Evolutionary conservation across 140 eudicot genomes (phyloP), one percentile per base, ranked within the genome.

Genomic region (Ambrosia hybrid): DNA sequence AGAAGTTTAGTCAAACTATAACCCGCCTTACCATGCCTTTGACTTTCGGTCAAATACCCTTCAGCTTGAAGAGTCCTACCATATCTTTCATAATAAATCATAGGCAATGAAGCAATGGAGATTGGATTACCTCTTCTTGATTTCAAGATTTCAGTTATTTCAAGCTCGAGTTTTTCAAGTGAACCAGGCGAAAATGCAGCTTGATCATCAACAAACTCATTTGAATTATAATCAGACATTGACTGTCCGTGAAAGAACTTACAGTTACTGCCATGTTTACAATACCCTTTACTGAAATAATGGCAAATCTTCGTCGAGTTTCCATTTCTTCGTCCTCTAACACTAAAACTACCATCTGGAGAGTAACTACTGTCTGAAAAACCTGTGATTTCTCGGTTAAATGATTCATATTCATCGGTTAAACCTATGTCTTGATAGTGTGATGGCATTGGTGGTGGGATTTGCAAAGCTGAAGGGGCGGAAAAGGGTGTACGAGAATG

Each of bases 21-120:
- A 57, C 95, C 97, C 9, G 95, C 90, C 80, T 86, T 84, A 43
- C 95, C 95, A 41, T 91, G 88, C 41, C 90, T 71, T 77, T 88
- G 95, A 71, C 95, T 91, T 56, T 91, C 97, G 2, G 97, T 91
- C 63, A 85, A 72, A 70, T 91, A 91, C 70, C 96, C 96, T 80
- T 88, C 96, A 0, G 89, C 96, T 70, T 91, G 96, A 63, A 91
- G 83, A 17, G 73, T 78, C 72, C 71, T 91, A 11, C 91, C 90
- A 21, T 88, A 91, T 72, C 73, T 84, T 68, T 86, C 97, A 69
- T 78, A 79, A 73, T 91, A 91, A 57, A 91, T 39, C 93, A 86
- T 88, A 30, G 97, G 96, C 41, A 91, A 78, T 9, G 90, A 85
- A 51, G 97, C 96, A 66, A 91, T 86, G 1, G 96, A 85, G 33